Base-by-base conservation (phyloP, 2,329 filamentous ascomycete genomes). In the Tolypocladium sp. region DNA sequence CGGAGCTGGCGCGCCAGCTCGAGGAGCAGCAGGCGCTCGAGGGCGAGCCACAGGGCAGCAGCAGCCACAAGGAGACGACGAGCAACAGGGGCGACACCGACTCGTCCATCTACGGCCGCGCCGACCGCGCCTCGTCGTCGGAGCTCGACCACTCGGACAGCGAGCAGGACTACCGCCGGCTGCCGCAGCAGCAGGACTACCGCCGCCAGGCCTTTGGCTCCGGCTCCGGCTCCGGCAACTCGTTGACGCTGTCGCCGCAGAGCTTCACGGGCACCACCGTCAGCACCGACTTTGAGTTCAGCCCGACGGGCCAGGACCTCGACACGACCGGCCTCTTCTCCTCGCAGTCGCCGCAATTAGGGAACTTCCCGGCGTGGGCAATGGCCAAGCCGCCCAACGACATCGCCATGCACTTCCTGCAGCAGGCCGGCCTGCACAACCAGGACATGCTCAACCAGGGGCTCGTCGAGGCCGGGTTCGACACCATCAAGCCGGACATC, bases 121-220 rank as follows among this genome's bases (percentile, higher is more conserved):
- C 76, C 51, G 79, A 38, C 54, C 78, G 81, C 41, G 79, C 79
- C 40, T 82, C 80, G 61, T 81, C 80, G 2, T 81, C 80, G 5
- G 82, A 84, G 59, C 70, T 80, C 44, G 79, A 84, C 63, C 79
- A 82, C 63, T 82, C 79, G 52, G 80, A 84, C 57, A 75, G 81
- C 57, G 82, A 84, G 62, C 71, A 77, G 62, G 58, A 60, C 33
- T 57, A 55, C 44, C 55, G 35, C 13, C 40, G 33, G 25, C 22
- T 56, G 20, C 17, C 58, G 55, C 44, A 46, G 30, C 80, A 83
- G 58, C 49, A 49, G 17, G 80, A 83, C 67, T 83, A 83, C 69
- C 73, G 81, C 60, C 77, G 74, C 58, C 75, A 71, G 17, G 74
- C 79, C 35, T 77, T 82, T 64, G 75, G 76, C 60, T 67, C 66